Base-by-base conservation (phyloP, 2,329 filamentous ascomycete species). In the Penicillium janthinellum region DNA sequence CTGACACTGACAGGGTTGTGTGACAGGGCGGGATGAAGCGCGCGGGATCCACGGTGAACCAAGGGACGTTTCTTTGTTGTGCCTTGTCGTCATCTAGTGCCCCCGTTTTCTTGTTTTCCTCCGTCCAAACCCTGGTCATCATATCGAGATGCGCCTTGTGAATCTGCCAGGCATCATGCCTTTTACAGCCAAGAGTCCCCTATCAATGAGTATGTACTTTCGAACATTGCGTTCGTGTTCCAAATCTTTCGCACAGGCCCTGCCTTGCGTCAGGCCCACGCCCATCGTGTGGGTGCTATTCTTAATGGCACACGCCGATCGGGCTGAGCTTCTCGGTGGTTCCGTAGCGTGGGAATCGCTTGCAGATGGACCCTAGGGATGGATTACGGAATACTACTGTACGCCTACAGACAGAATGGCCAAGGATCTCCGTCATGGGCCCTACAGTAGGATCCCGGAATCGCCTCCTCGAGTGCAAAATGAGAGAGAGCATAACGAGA, bases 271-370 rank as follows among this genome's bases (percentile, higher is more conserved):
- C 59, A 25, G 52, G 48, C 39, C 55, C 61, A 59, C 55, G 55
- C 12, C 37, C 22, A 52, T 41, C 31, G 53, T 65, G 65, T 65
- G 63, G 59, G 59, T 64, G 63, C 64, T 64, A 65, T 66, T 67
- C 59, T 59, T 59, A 60, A 62, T 38, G 15, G 15, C 20, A 54
- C 17, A 57, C 54, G 65, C 62, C 60, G 64, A 66, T 67, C 62
- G 28, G 31, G 52, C 54, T 57, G 50, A 63, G 53, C 54, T 60
- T 64, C 22, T 66, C 65, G 64, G 64, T 49, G 35, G 35, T 58
- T 56, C 64, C 60, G 59, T 20, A 31, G 6, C 25, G 54, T 49
- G 44, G 54, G 50, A 49, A 38, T 20, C 22, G 15, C 41, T n/a
- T 54, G 56, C 54, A 57, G 39, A 57, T 57, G 57, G 22, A 56